A percentile compares a stretch with the other conserved stretches of the same genome.
Evolutionary conservation across 805 yeast species (phyloP).

Genomic region (Candida michaelii): DNA sequence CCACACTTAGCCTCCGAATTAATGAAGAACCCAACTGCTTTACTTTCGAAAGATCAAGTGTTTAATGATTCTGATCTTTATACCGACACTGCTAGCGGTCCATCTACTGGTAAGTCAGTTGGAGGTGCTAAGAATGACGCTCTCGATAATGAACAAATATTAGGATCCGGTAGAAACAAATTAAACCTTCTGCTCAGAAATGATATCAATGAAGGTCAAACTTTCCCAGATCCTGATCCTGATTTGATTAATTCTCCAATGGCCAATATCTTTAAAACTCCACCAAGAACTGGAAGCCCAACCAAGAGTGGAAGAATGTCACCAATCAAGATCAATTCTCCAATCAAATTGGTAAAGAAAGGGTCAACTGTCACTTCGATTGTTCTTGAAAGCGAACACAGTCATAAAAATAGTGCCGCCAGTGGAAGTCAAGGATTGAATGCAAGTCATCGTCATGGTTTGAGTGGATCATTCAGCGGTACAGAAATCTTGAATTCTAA

Average conservation of each 20-base stretch:
- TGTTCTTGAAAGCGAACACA: conserved; percentile 17
- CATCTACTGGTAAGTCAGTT: conserved; percentile 1
- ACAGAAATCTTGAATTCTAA: conserved; percentile 24
- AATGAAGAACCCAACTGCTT: conserved; percentile 28
- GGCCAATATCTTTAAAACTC: conserved; percentile 26
- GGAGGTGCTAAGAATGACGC: conserved; percentile 3
- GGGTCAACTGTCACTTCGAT: conserved; percentile 25
- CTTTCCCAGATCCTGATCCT: conserved; percentile 37
- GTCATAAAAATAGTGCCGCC: no score
- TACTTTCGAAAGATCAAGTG: conserved; percentile 28
- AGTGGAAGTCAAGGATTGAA: background rate
- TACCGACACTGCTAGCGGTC: conserved; percentile 8
- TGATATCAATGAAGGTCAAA: conserved; percentile 9
- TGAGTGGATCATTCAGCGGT: conserved; percentile 11
- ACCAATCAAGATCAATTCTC: conserved; percentile 39
- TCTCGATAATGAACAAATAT: conserved; percentile 1
- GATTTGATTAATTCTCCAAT: conserved; percentile 24
- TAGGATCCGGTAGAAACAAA: conserved; percentile 5
- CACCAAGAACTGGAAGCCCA: conserved; percentile 18
- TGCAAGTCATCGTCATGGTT: background rate
- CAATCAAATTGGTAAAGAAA: conserved; percentile 32
- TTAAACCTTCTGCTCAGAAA: conserved; percentile 14
- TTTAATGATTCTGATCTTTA: conserved; percentile 25
- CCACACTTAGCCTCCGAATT: conserved; percentile 43
- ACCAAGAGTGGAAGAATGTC: conserved; percentile 11